These are phyloP conservation scores for Hanseniaspora sp. DNA, from an alignment of 1,139 yeast species.

Conservation along the genomic window DNA sequence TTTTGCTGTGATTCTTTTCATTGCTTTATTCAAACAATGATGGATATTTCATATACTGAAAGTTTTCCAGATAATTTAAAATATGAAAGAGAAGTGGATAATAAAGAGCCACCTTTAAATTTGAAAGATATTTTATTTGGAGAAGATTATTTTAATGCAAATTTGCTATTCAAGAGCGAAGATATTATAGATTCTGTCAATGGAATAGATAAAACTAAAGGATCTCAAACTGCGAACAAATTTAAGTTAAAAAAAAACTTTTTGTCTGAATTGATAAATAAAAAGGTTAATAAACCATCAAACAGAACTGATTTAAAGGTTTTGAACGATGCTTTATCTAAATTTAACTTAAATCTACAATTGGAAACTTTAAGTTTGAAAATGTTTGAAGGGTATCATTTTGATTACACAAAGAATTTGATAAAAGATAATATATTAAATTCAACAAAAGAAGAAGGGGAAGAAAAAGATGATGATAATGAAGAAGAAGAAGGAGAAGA, in stretches of 20 bases:
- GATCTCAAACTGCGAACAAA: background rate
- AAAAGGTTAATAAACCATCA: background rate
- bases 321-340: background rate
- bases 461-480: constrained; percentile 24
- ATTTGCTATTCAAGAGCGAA: constrained; percentile 15
- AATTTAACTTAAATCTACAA: background rate
- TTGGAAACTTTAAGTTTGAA: constrained; percentile 31
- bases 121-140: constrained; percentile 42
- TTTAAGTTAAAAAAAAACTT: constrained; percentile 6
- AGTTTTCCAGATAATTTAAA: constrained; percentile 47
- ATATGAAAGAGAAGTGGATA: constrained; percentile 34
- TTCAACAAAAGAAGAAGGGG: constrained; percentile 44
- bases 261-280: background rate
- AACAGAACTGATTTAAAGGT: background rate
- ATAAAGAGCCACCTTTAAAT: constrained; percentile 31
- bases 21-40: constrained; percentile 53
- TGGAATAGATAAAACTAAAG: background rate
- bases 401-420: constrained; percentile 65
- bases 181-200: background rate
- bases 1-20: constrained; percentile 81
- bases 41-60: constrained; percentile 62
- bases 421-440: constrained; percentile 53
- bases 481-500: constrained; percentile 10
- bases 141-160: constrained; percentile 22
- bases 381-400: constrained; percentile 84